Evolutionary conservation across 306 rosid genomes (phyloP), one percentile per base, ranked within the genome.

Genomic region (Senna tora): DNA sequence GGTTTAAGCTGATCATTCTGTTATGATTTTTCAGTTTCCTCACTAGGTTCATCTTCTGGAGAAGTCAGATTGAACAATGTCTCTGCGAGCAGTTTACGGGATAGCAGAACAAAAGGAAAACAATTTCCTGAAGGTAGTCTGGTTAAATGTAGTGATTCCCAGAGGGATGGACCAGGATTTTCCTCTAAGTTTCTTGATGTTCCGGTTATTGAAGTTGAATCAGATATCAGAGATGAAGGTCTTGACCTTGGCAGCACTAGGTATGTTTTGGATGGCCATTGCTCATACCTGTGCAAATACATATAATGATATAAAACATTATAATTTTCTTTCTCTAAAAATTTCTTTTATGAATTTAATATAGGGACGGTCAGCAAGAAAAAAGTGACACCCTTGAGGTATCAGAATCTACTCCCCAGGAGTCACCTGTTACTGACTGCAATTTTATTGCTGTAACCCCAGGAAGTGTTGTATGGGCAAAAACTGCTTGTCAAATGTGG

Each of bases 401-500:
- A 22, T 71, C 82, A 49, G 80, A 80, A 59, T 79, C 42, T 58
- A 75, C 74, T 14, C 43, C 74, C 7, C 72, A 73, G 14, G 87
- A 75, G 74, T 72, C 87, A 50, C 78, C 67, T 46, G 80, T 58
- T 73, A 70, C 80, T 64, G 82, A 78, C 74, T 71, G 76, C 70
- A 74, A 80, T 41, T 73, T 77, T 67, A 75, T 67, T 76, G 16
- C 65, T 60, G 69, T 61, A 61, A 75, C 75, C 56, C 89, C 84
- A 21, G 89, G 89, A 81, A 85, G 69, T 58, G 80, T 78, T 59
- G 86, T 83, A 38, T 83, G 87, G 89, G 89, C 89, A 15, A 82
- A 76, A 75, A 73, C 82, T 45, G 41, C 32, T 65, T 53, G 64
- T 63, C 67, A 76, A 76, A 50, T 62, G 17, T 83, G 87, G 89